These are phyloP conservation scores for Haberlea rhodopensis DNA, from an alignment of 257 asterid species.

Conservation along the genomic window DNA sequence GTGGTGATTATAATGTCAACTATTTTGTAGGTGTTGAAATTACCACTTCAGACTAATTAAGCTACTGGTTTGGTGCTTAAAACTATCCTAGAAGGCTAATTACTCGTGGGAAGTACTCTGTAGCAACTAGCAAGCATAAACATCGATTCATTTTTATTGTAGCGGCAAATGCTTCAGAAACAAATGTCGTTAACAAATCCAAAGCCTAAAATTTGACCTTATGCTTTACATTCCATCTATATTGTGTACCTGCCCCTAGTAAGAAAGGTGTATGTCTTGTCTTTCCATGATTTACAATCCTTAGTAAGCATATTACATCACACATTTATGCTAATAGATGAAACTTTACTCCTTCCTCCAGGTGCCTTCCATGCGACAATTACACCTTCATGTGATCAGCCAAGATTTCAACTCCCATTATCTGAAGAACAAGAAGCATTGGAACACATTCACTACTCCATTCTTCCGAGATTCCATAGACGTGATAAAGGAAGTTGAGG, in stretches of 20 bases:
- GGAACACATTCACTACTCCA: conserved; percentile 83
- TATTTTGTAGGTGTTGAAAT: too few relatives aligned
- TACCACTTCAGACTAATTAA: too few relatives aligned
- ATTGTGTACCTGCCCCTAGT: too few relatives aligned
- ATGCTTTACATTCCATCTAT: too few relatives aligned
- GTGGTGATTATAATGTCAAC: too few relatives aligned
- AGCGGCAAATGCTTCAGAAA: too few relatives aligned
- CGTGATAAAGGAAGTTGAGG: conserved; percentile 63
- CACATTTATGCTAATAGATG: neutral
- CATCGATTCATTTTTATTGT: too few relatives aligned
- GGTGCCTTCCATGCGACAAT: conserved; percentile 87
- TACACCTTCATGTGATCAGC: conserved; percentile 95
- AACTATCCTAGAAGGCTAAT: conserved; percentile 4
- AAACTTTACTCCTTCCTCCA: conserved; percentile 28
- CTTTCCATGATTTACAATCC: neutral
- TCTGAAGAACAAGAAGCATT: conserved; percentile 85
- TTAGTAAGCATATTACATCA: neutral
- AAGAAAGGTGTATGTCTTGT: too few relatives aligned
- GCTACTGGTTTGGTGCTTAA: too few relatives aligned
- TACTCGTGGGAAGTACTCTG: neutral
- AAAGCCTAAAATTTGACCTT: too few relatives aligned
- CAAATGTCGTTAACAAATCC: too few relatives aligned
- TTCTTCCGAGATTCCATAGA: conserved; percentile 81
- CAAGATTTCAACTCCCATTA: conserved; percentile 76
- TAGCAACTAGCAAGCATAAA: too few relatives aligned